Evolutionary conservation across 2,329 filamentous ascomycete species (phyloP), one percentile per base, ranked within the genome.

Genomic region (Botrytis paeoniae): DNA sequence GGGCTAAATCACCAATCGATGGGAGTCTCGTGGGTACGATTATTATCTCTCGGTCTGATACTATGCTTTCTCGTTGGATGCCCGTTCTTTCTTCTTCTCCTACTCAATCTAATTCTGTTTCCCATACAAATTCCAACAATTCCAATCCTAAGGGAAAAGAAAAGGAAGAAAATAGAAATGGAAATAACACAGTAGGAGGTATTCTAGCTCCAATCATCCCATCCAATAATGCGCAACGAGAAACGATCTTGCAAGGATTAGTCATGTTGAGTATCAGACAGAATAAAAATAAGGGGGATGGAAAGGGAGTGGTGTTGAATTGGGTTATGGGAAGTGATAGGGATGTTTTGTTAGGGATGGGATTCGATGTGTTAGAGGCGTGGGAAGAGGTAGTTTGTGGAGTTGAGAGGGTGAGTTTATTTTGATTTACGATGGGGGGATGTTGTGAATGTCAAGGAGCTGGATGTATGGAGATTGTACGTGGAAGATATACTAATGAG

Each of bases 321-420:
- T 80, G 78, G 79, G 78, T 80, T 35, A 65, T 75, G 29, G 78
- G 77, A 0, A 78, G 80, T 20, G 76, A 79, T 73, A 76, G 78
- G 70, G 93, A 96, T 81, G 89, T 91, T 51, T 84, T 97, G 73
- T 86, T 90, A 72, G 89, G 89, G 0, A 93, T 97, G 91, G 93
- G 93, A 1, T 97, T 97, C 79, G 89, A 89, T 75, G 88, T 93
- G 62, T 83, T 94, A 75, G 92, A 95, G 82, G 91, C 87, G 59
- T 97, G 94, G 81, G 93, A 97, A 78, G 93, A 97, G 81, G 88
- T 96, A 70, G 92, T 90, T 74, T 88, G 86, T 76, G 89, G 92
- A 32, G 83, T 84, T 4, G 87, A 88, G 29, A 85, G 83, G 79
- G 86, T 88, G 73, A 82, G 85, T 83, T 69, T 62, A 51, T 29